These are phyloP conservation scores for Pseudotsuga menziesii DNA, from an alignment of 75 land plant species.

Conservation along the genomic window DNA sequence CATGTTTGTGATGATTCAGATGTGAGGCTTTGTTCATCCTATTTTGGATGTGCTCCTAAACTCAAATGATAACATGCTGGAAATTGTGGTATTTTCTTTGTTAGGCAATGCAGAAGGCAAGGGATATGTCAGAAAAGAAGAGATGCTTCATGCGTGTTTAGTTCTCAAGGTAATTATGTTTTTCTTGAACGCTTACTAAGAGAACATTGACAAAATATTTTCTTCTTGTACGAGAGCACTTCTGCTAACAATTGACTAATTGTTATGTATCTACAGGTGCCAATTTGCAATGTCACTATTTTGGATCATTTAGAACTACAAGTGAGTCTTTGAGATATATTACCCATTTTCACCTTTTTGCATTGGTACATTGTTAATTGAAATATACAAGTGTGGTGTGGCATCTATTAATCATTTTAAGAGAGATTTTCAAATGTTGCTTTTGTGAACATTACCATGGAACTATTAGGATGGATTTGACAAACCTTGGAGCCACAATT, in stretches of 20 bases:
- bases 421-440: too few relatives aligned
- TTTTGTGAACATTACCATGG: too few relatives aligned
- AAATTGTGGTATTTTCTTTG: neutral
- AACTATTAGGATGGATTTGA: conserved; percentile 4
- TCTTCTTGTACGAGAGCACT: neutral
- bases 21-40: neutral
- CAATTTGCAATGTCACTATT: conserved; percentile 32
- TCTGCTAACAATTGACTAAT: neutral
- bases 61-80: neutral
- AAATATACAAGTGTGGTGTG: too few relatives aligned
- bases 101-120: conserved; percentile 47
- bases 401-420: too few relatives aligned
- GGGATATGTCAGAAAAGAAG: conserved; percentile 25
- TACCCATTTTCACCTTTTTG: neutral
- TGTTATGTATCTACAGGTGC: conserved; percentile 18
- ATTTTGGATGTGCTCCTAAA: neutral
- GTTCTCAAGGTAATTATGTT: conserved; percentile 22
- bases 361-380: too few relatives aligned
- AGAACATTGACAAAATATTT: neutral
- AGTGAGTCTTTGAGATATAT: conserved; percentile 6
- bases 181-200: neutral
- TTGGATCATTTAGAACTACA: conserved; percentile 37
- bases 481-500: conserved; percentile 4
- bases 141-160: conserved; percentile 36
- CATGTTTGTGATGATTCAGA: neutral